phyloP scores from a whole-genome alignment of 2,329 filamentous ascomycete species.

The Pseudogymnoascus sp. region DNA sequence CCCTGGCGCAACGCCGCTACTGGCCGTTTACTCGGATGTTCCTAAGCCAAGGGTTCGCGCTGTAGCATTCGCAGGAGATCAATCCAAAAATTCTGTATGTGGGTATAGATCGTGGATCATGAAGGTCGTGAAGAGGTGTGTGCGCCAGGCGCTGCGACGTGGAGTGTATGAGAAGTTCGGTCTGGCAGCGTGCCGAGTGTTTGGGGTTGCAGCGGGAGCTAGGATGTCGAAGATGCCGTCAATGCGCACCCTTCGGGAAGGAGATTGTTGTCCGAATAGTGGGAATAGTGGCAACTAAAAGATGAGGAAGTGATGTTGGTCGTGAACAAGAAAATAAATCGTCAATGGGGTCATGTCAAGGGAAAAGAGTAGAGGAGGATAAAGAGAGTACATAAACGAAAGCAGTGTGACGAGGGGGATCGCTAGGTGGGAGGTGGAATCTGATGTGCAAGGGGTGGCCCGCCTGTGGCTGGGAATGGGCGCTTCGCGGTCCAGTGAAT shows the following conservation, averaged over 20 bases:
- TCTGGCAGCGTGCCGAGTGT: slow-evolving; percentile 9
- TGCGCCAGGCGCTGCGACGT: slow-evolving; percentile 8
- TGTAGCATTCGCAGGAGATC: slow-evolving; percentile 1
- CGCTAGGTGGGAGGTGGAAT: background rate
- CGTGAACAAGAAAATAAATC: background rate
- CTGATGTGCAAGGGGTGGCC: background rate
- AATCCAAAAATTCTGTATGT: background rate
- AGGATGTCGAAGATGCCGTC: background rate
- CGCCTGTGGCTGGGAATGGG: background rate
- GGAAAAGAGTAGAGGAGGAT: background rate
- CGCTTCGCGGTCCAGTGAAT: slow-evolving; percentile 6
- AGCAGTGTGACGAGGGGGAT: background rate
- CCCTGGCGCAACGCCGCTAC: background rate
- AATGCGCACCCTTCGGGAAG: background rate
- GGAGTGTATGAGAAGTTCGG: slow-evolving; percentile 11
- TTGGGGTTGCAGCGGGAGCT: background rate
- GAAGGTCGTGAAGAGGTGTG: slow-evolving; percentile 2
- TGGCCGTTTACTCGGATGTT: slow-evolving; percentile 1
- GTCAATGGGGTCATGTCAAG: slow-evolving; percentile 1
- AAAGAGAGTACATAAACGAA: background rate
- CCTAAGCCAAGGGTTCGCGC: slow-evolving; percentile 3
- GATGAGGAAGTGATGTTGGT: background rate
- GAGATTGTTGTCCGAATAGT: slow-evolving; percentile 1
- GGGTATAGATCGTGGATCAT: slow-evolving; percentile 1
- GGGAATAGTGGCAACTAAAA: background rate